Evolutionary conservation across 495 filamentous ascomycete species (phyloP).

Genomic region (Trichoderma orchidacearum): DNA sequence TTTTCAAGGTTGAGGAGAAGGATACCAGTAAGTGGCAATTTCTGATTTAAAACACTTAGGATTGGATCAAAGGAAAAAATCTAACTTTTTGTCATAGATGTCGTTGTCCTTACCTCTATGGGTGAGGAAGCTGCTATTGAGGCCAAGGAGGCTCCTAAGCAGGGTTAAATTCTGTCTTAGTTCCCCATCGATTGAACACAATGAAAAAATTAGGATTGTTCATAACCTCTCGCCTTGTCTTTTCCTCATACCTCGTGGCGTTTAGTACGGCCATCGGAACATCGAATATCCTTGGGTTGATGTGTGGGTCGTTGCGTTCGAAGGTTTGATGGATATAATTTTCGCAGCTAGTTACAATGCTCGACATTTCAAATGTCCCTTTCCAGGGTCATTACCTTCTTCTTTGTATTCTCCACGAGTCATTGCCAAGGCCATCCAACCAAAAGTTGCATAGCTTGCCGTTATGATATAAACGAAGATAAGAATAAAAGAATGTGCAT

Average conservation of each 20-base stretch:
- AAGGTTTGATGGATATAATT: neutral
- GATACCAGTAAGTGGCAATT: conserved; percentile 60
- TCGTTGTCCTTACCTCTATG: conserved; percentile 90
- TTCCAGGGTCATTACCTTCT: neutral
- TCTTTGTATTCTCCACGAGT: neutral
- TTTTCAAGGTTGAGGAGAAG: conserved; percentile 54
- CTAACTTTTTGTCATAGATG: conserved; percentile 40
- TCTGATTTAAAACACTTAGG: neutral
- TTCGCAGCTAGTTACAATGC: neutral
- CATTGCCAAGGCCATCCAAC: neutral
- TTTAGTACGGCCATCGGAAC: neutral
- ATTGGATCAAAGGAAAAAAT: no score
- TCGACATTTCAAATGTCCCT: neutral
- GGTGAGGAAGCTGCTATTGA: conserved; percentile 86
- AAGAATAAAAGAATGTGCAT: neutral
- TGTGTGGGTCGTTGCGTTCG: neutral
- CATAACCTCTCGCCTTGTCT: neutral
- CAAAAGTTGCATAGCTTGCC: neutral
- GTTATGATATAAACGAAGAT: neutral
- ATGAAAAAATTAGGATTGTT: neutral
- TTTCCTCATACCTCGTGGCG: neutral
- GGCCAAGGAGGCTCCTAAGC: conserved; percentile 68
- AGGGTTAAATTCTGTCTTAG: neutral
- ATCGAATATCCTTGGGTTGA: conserved; percentile 1
- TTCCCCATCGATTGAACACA: neutral